Conservation (phyloP, 345 rosid genomes). For the Melaleuca alternifolia region DNA sequence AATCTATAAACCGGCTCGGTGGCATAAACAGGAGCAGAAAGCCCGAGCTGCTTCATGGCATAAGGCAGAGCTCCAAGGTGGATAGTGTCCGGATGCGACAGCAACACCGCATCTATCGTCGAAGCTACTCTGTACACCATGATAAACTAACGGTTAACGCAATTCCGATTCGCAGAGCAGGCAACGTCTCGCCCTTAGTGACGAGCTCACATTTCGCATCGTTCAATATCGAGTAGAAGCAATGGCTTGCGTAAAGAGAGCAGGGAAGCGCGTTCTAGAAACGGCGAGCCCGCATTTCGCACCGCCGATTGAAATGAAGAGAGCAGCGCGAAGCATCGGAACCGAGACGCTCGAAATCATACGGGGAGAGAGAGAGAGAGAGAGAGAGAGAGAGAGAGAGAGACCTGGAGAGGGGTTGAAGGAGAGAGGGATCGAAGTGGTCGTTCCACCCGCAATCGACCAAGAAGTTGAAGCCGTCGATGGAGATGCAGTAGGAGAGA, state of each 20-base stretch:
- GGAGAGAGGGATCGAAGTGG: constrained; percentile 75
- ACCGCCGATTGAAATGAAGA: not conserved
- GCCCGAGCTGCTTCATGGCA: constrained; percentile 81
- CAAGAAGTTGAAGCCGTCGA: constrained; percentile 83
- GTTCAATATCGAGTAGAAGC: not conserved
- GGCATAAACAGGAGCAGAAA: constrained; percentile 75
- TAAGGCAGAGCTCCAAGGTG: constrained; percentile 95
- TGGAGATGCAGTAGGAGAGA: constrained; percentile 72
- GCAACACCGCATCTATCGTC: constrained; percentile 70
- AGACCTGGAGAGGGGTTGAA: constrained; percentile 83
- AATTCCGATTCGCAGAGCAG: not conserved
- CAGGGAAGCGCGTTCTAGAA: too few species aligned
- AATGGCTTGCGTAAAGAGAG: too few species aligned
- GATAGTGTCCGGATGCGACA: constrained; percentile 81
- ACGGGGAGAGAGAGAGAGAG: not conserved
- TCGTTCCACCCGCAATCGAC: constrained; percentile 99
- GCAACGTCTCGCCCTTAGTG: not conserved
- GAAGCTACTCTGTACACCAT: constrained; percentile 54
- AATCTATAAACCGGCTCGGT: constrained; percentile 78
- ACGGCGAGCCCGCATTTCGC: not conserved
- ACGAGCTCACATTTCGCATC: too few species aligned
- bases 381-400: rapidly evolving
- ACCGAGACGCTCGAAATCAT: too few species aligned
- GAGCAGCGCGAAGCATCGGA: too few species aligned
- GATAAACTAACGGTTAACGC: not conserved